Evolutionary conservation across 495 filamentous ascomycete species (phyloP), one percentile per base, ranked within the genome.

Genomic region (Aspergillus sclerotiicarbonarius): DNA sequence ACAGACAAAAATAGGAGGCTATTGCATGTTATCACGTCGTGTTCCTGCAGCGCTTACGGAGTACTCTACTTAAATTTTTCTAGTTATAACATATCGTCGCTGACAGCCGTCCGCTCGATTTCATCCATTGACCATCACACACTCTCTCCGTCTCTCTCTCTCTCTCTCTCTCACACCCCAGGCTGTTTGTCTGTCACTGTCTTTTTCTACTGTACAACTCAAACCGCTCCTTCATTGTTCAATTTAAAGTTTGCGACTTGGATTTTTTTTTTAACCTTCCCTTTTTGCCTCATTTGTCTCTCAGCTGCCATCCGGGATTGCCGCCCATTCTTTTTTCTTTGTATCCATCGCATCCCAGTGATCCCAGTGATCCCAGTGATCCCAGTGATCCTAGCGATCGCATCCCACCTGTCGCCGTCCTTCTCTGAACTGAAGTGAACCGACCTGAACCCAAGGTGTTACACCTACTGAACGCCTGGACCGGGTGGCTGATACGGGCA

Each of bases 61-160:
- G 25, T 25, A 5, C 25, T 25, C 25, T 25, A 10, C 3, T 35
- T 35, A 35, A 35, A 57, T 46, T 57, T 33, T 57, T 49, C 18
- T 30, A 10, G 33, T 39, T 46, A 10, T 29, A 25, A 18, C 33
- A 31, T 50, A 35, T 33, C 41, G 25, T 51, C 25, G 6, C 30
- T 58, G 35, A 33, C 32, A n/a, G 18, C 50, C 45, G 49, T 51
- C 15, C 56, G 58, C 50, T 51, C 53, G 44, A 58, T 64, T 51
- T 41, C 54, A 59, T 62, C 54, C 29, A 46, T 49, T 56, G 32
- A 50, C 52, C 61, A 59, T 54, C 53, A 25, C 13, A 12, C 54
- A 15, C 49, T n/a, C 46, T 53, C 29, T 51, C n/a, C n/a, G 49
- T 57, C 52, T 30, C 16, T 54, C 56, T 59, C 57, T 63, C 43